phyloP scores from a whole-genome alignment of 441 rosid genomes.

The Capsella rubella region DNA sequence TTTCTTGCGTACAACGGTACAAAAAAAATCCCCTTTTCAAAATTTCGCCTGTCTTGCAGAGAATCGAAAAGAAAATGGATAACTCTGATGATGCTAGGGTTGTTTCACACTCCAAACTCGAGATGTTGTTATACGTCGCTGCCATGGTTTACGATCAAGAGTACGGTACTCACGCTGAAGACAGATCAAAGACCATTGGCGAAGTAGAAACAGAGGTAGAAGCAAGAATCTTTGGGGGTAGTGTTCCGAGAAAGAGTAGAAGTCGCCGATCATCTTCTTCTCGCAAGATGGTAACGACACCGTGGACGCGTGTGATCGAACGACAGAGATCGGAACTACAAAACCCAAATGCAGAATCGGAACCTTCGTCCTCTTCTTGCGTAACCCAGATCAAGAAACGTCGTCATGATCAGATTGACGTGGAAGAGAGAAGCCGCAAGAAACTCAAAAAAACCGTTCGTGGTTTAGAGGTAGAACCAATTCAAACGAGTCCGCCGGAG shows the following conservation, averaged over 20 bases:
- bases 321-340: background rate
- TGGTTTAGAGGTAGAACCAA: background rate
- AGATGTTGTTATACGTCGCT: background rate
- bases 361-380: conserved; percentile 17
- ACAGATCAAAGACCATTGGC: background rate
- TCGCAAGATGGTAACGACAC: background rate
- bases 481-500: background rate
- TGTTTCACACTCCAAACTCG: background rate
- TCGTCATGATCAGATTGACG: background rate
- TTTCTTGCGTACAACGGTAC: background rate
- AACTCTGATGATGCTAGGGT: background rate
- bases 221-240: background rate
- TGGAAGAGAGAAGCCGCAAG: background rate
- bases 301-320: background rate
- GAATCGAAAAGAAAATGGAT: background rate
- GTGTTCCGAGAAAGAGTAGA: background rate
- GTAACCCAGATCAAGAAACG: background rate
- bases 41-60: background rate
- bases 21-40: background rate
- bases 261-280: background rate
- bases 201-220: background rate
- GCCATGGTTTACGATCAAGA: background rate
- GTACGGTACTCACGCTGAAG: background rate
- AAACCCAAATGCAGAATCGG: background rate
- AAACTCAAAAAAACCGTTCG: background rate